Evolutionary conservation across 116 monocot species (phyloP), one percentile per base, ranked within the genome.

Genomic region (Dioscorea cayenensis): DNA sequence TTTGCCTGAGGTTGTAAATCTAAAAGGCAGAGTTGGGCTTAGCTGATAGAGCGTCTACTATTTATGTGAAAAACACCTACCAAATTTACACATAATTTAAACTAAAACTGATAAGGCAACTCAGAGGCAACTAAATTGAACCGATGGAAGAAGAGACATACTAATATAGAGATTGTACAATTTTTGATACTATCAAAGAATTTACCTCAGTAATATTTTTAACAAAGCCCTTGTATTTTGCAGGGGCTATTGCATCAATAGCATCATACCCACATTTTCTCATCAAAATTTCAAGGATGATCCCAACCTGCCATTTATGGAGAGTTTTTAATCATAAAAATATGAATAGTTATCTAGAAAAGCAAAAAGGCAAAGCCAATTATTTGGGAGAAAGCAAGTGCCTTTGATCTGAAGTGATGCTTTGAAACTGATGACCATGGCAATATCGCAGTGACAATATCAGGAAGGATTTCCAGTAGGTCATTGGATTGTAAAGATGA

Each of bases 331-430:
- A 75, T 43, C 35, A 65, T 75, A 58, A 25, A 60, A 60, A 21
- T 11, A 70, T 70, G 65, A 55, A 29, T 49, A 17, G 68, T 22
- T 11, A 71, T 21, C 29, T 49, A 50, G 73, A n/a, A 48, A 37
- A 23, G 11, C 11, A 76, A 14, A 10, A 51, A 16, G 62, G 20
- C 20, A 71, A 29, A 49, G 12, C 52, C 50, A 64, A 20, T 8
- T 35, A 58, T 43, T 28, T 16, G n/a, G 28, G 66, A 52, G 28
- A 51, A 9, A 4, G 58, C 73, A 60, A 43, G 43, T 88, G 69
- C 97, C 90, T 97, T 97, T 71, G 83, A 75, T 82, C 84, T 90
- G 67, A 93, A 97, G 90, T 97, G 97, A 71, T 88, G 63, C 72
- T 88, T 97, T 51, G 97, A 88, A 22, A 97, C 83, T 59, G 82